These are phyloP conservation scores for cucumber (Cucumis sativus) DNA, from an alignment of 306 rosid genomes.

Conservation along the genomic window Cucumber_9930_V3 NC_026660.2:17786001-17786500, in stretches of 20 bases:
- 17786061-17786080: background rate
- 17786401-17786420: background rate
- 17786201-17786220: slow-evolving; percentile 97
- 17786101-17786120: background rate
- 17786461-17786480: background rate
- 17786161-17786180: background rate
- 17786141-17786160: background rate
- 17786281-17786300: slow-evolving; percentile 68
- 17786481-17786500: background rate
- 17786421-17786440: background rate
- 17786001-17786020: background rate
- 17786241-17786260: slow-evolving; percentile 99
- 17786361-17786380: background rate
- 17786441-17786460: background rate
- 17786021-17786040: background rate
- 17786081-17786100: background rate
- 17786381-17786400: background rate
- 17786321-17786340: background rate
- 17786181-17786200: background rate
- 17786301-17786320: slow-evolving; percentile 33
- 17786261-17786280: slow-evolving; percentile 86
- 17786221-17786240: slow-evolving; percentile 99
- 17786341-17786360: background rate
- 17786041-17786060: background rate
- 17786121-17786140: background rate